phyloP scores from a whole-genome alignment of 2,329 filamentous ascomycete genomes.

The Achaetomium macrosporum region DNA sequence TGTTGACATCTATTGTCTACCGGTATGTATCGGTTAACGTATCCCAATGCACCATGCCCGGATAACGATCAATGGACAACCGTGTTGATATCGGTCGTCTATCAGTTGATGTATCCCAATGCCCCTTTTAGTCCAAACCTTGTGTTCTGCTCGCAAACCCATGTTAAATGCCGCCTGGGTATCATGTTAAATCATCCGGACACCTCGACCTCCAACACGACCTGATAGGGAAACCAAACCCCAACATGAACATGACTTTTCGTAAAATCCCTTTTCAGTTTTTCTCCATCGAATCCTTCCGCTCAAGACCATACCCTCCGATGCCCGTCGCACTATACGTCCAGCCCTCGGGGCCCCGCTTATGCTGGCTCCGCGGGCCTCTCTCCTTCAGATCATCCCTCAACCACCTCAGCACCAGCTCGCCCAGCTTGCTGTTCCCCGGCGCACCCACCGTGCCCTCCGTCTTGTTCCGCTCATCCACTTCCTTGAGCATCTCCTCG shows the following conservation, averaged over 20 bases:
- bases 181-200: slow-evolving; percentile 23
- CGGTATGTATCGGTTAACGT: neutral
- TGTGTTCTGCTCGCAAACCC: slow-evolving; percentile 13
- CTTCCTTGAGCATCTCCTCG: slow-evolving; percentile 57
- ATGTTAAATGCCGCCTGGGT: slow-evolving; percentile 29
- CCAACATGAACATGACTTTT: neutral
- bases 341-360: slow-evolving; percentile 55
- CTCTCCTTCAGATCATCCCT: slow-evolving; percentile 70
- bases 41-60: neutral
- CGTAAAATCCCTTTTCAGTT: neutral
- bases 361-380: slow-evolving; percentile 63
- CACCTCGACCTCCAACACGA: neutral
- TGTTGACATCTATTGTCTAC: slow-evolving; percentile 9
- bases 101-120: neutral
- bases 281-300: slow-evolving; percentile 26
- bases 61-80: neutral
- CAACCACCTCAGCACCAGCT: slow-evolving; percentile 85
- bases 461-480: slow-evolving; percentile 33
- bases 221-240: neutral
- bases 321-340: slow-evolving; percentile 51
- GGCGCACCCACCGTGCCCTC: slow-evolving; percentile 31
- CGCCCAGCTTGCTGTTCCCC: slow-evolving; percentile 79
- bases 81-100: neutral
- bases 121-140: neutral
- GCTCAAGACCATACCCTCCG: slow-evolving; percentile 54